A percentile compares a stretch with the other conserved stretches of the same genome.
phyloP scores from a whole-genome alignment of 23 red algal genomes.

The Gracilaria caudata region DNA sequence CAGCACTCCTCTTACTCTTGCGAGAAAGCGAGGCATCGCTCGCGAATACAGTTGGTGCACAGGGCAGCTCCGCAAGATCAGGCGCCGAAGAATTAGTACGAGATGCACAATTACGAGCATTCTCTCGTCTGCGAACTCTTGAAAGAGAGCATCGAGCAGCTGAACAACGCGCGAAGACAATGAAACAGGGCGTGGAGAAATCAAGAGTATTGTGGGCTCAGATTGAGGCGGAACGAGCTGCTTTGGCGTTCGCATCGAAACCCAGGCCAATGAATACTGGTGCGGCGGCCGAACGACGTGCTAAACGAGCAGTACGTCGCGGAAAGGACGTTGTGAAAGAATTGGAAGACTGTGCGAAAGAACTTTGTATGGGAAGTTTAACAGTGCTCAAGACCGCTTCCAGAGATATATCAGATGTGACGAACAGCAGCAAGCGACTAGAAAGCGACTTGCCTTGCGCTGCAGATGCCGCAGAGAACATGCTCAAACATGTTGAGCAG shows the following conservation, averaged over 20 bases:
- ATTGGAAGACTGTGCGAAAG: slow-evolving; percentile 29
- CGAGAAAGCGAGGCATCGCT: slow-evolving; percentile 17
- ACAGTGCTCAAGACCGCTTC: slow-evolving; percentile 7
- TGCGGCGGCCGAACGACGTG: slow-evolving; percentile 9
- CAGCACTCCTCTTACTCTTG: not conserved
- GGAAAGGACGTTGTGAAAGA: slow-evolving; percentile 29
- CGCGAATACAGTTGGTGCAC: not conserved
- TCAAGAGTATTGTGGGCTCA: slow-evolving; percentile 24
- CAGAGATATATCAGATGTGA: not conserved
- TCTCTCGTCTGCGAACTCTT: slow-evolving; percentile 20
- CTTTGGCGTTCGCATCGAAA: not conserved
- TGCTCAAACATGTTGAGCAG: slow-evolving; percentile 7
- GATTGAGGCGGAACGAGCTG: slow-evolving; percentile 25
- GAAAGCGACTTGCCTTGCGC: not conserved
- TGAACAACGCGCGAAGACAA: not conserved
- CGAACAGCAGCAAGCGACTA: not conserved
- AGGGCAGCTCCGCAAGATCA: not conserved
- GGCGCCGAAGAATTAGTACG: slow-evolving; percentile 11
- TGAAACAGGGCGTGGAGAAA: slow-evolving; percentile 6
- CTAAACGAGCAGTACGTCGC: slow-evolving; percentile 21
- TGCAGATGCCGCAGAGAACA: slow-evolving; percentile 2
- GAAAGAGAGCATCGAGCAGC: slow-evolving; percentile 15
- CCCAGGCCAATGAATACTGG: slow-evolving; percentile 16
- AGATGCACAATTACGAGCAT: slow-evolving; percentile 22
- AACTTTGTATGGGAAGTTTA: slow-evolving; percentile 24